These are phyloP conservation scores for Trichopus zeylanicus DNA, from an alignment of 116 monocot genomes.

Conservation along the genomic window DNA sequence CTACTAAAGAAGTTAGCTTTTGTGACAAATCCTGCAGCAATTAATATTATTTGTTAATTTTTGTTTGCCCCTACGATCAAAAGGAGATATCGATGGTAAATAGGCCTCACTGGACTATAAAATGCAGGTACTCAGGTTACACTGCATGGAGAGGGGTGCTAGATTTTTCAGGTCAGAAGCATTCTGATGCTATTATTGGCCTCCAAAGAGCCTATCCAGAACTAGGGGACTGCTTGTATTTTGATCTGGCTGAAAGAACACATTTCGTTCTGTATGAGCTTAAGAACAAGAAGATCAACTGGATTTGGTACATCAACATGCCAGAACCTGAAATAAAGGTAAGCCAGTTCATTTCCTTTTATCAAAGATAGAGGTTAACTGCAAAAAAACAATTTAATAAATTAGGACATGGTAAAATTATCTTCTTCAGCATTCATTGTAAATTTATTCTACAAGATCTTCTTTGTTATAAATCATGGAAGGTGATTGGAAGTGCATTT, in stretches of 20 bases:
- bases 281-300: constrained; percentile 54
- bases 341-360: neutral
- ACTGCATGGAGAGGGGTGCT: constrained; percentile 81
- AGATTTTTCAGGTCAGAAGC: constrained; percentile 46
- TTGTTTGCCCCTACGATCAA: too few species aligned
- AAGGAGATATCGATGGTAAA: too few species aligned
- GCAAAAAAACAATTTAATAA: too few species aligned
- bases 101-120: too few species aligned
- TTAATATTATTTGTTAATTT: too few species aligned
- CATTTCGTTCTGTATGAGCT: constrained; percentile 82
- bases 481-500: too few species aligned
- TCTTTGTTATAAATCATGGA: too few species aligned
- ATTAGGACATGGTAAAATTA: too few species aligned
- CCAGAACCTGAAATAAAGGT: constrained; percentile 64
- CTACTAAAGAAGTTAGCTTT: too few species aligned
- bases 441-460: neutral
- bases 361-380: too few species aligned
- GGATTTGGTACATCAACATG: constrained; percentile 77
- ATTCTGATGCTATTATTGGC: constrained; percentile 28
- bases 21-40: too few species aligned
- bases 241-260: constrained; percentile 53
- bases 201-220: constrained; percentile 54
- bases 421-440: neutral
- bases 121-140: constrained; percentile 73
- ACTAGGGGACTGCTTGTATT: constrained; percentile 68